Evolutionary conservation across 2,329 filamentous ascomycete genomes (phyloP).

Genomic region (Phyllosticta citriasiana): DNA sequence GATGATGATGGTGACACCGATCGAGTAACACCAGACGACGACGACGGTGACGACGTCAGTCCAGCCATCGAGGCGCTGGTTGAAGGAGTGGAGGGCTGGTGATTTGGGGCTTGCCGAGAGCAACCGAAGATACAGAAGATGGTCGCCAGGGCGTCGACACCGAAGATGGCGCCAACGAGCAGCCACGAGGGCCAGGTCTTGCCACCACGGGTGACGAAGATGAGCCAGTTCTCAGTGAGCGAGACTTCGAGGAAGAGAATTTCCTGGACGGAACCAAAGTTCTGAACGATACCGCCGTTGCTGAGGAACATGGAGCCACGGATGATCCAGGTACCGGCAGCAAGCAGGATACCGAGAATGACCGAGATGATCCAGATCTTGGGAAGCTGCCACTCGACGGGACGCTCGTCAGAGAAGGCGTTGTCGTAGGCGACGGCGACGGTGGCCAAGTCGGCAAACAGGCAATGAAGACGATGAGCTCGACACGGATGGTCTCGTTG

Average conservation of each 20-base stretch:
- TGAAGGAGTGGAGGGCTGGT: slow-evolving; percentile 33
- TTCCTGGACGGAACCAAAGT: slow-evolving; percentile 64
- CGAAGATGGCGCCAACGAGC: slow-evolving; percentile 59
- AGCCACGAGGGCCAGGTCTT: slow-evolving; percentile 68
- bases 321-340: slow-evolving; percentile 61
- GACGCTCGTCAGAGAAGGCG: slow-evolving; percentile 62
- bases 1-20: slow-evolving; percentile 55
- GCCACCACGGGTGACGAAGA: slow-evolving; percentile 49
- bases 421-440: slow-evolving; percentile 73
- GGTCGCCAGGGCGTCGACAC: slow-evolving; percentile 61
- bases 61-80: slow-evolving; percentile 40
- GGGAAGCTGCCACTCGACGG: slow-evolving; percentile 70
- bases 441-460: slow-evolving; percentile 71
- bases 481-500: slow-evolving; percentile 62
- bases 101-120: slow-evolving; percentile 42
- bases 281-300: slow-evolving; percentile 64
- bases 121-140: slow-evolving; percentile 69
- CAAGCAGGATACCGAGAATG: slow-evolving; percentile 57
- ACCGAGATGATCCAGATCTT: slow-evolving; percentile 74
- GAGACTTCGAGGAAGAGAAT: slow-evolving; percentile 48
- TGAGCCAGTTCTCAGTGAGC: slow-evolving; percentile 45
- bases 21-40: slow-evolving; percentile 56
- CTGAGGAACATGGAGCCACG: slow-evolving; percentile 59
- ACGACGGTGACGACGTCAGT: slow-evolving; percentile 56
- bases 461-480: slow-evolving; percentile 71